Conservation (phyloP, 352 stramenopile species). For the Phytophthora capsici region DNA sequence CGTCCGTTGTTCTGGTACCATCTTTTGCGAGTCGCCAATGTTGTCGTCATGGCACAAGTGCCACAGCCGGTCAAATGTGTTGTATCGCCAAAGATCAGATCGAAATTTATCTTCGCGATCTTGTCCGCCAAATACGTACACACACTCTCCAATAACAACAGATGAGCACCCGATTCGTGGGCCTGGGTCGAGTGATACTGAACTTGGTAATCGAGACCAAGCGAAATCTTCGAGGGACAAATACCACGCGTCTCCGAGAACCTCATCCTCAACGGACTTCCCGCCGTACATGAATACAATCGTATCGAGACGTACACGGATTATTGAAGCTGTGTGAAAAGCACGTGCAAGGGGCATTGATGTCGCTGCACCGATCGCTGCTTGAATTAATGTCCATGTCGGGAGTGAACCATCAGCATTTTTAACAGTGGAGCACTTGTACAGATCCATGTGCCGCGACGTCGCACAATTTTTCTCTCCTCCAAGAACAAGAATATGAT, state of each 20-base stretch:
- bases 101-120: slow-evolving; percentile 82
- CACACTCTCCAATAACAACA: slow-evolving; percentile 79
- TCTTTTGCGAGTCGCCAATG: slow-evolving; percentile 64
- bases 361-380: slow-evolving; percentile 63
- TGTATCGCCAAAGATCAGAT: slow-evolving; percentile 86
- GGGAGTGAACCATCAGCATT: slow-evolving; percentile 74
- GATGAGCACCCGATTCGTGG: slow-evolving; percentile 70
- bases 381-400: slow-evolving; percentile 79
- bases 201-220: slow-evolving; percentile 79
- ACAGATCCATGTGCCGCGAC: slow-evolving; percentile 88
- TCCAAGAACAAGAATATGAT: slow-evolving; percentile 82
- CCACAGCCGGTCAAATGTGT: slow-evolving; percentile 89
- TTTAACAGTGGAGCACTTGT: slow-evolving; percentile 68
- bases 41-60: slow-evolving; percentile 87
- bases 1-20: slow-evolving; percentile 57
- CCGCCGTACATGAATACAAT: slow-evolving; percentile 89
- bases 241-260: slow-evolving; percentile 83
- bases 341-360: slow-evolving; percentile 69
- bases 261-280: slow-evolving; percentile 71
- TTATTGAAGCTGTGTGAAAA: slow-evolving; percentile 70
- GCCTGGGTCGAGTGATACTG: slow-evolving; percentile 78
- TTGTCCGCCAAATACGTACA: slow-evolving; percentile 85
- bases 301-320: slow-evolving; percentile 75
- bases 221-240: slow-evolving; percentile 83
- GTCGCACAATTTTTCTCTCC: slow-evolving; percentile 73